Base-by-base conservation (phyloP, 2,329 filamentous ascomycete species). In the Sclerotinia sclerotiorum region DNA sequence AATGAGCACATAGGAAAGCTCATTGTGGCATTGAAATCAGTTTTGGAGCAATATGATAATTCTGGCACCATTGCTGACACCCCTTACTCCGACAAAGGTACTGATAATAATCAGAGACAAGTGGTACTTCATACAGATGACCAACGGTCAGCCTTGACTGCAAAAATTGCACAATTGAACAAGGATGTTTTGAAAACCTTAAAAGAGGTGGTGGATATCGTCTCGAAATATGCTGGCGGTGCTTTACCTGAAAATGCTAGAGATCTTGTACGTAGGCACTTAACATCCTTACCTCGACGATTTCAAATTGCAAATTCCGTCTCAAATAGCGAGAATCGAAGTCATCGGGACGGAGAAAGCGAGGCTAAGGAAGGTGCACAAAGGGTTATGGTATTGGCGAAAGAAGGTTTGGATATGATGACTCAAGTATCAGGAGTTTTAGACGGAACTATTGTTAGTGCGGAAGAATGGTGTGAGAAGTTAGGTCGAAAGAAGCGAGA, bases 341-440 rank as follows among this genome's bases (percentile, higher is more conserved):
- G 52, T 32, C 52, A 62, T 51, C 58, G 46, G 2, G 64, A 66
- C 51, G 78, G 78, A 35, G 81, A 83, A 66, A 78, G 78, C 66
- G 80, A 82, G 57, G 79, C 82, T 17, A 79, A 80, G 2, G 84
- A 88, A 35, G 84, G 84, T 64, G 93, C 92, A 0, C 90, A 93
- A 73, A 85, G 90, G 52, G 93, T 96, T 68, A 81, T 98, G 17
- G 88, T 95, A 1, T 87, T 98, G 64, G 94, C 94, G 8, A 91
- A 90, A 75, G 94, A 98, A 78, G 93, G 94, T 0, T 83, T 98
- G 19, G 93, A 97, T 74, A 97, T 98, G 90, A 93, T 98, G 84
- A 86, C 88, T 0, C 93, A 97, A 78, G 93, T 99, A 62, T 95
- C 89, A 52, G 88, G 89, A 6, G 92, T 97, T 2, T 85, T 98